phyloP scores from a whole-genome alignment of 1,284 basidiomycete species.

The Heterobasidion annosum region DNA sequence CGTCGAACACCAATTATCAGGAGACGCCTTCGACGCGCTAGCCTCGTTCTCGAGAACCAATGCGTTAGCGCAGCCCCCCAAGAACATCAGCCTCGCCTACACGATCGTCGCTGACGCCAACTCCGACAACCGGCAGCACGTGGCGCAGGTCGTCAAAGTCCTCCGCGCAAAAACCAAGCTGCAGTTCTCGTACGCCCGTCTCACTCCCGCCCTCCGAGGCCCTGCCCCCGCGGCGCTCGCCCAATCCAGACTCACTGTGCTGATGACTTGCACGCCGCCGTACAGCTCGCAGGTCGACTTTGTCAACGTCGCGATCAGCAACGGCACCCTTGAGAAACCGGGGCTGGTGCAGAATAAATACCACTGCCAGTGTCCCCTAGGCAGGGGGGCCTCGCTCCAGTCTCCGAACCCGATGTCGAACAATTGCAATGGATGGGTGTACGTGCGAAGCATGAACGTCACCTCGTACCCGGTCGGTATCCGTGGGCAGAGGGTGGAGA shows the following conservation, averaged over 20 bases:
- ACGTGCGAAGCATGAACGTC: background rate
- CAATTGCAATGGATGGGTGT: background rate
- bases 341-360: background rate
- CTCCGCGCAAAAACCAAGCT: background rate
- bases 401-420: background rate
- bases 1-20: background rate
- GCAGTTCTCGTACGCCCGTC: background rate
- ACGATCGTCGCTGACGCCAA: background rate
- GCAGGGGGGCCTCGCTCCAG: too few species aligned
- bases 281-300: background rate
- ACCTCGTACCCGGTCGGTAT: background rate
- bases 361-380: too few species aligned
- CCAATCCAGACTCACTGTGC: too few species aligned
- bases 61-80: background rate
- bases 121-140: background rate
- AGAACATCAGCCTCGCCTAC: background rate
- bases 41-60: background rate
- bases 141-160: background rate
- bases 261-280: too few species aligned
- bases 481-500: background rate
- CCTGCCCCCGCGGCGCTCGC: background rate
- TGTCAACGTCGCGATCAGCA: background rate
- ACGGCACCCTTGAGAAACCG: background rate
- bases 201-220: background rate
- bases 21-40: background rate